These are phyloP conservation scores for Drechmeria coniospora DNA, from an alignment of 2,329 filamentous ascomycete genomes.

Conservation along the genomic window DNA sequence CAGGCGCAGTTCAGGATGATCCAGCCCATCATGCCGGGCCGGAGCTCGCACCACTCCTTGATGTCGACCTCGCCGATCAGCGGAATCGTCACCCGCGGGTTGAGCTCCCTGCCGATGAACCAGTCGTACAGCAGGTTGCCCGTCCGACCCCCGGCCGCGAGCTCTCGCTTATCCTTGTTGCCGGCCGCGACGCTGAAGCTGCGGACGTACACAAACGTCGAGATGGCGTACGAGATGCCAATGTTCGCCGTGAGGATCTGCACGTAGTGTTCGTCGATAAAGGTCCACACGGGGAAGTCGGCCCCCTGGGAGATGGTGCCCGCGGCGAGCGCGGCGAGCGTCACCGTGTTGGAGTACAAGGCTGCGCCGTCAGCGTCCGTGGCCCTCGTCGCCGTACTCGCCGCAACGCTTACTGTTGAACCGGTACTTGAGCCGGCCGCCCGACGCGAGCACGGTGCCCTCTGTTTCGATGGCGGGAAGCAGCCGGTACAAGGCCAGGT, in stretches of 20 bases:
- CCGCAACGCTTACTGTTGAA: slow-evolving; percentile 46
- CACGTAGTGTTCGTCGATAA: slow-evolving; percentile 80
- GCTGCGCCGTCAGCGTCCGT: slow-evolving; percentile 41
- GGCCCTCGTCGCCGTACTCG: not conserved
- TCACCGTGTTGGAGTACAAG: slow-evolving; percentile 59
- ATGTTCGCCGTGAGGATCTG: slow-evolving; percentile 76
- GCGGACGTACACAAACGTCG: slow-evolving; percentile 64
- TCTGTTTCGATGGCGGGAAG: slow-evolving; percentile 60
- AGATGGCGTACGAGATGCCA: slow-evolving; percentile 55
- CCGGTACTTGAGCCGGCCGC: slow-evolving; percentile 66
- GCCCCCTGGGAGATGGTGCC: slow-evolving; percentile 66
- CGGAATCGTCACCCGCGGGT: slow-evolving; percentile 68
- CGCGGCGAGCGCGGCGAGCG: slow-evolving; percentile 52
- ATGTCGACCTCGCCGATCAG: slow-evolving; percentile 77
- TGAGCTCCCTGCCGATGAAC: slow-evolving; percentile 92
- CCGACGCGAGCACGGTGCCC: slow-evolving; percentile 54
- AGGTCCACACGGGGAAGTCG: slow-evolving; percentile 79
- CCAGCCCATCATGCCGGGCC: slow-evolving; percentile 86
- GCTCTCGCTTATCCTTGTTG: slow-evolving; percentile 56
- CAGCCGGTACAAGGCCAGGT: slow-evolving; percentile 56
- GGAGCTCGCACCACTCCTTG: slow-evolving; percentile 77
- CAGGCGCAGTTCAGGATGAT: slow-evolving; percentile 72
- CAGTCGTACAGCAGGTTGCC: slow-evolving; percentile 89
- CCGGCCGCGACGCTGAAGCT: slow-evolving; percentile 72
- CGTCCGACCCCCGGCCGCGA: slow-evolving; percentile 66